Base-by-base conservation (phyloP, 257 asterid species). In the Solanum bulbocastanum region DNA sequence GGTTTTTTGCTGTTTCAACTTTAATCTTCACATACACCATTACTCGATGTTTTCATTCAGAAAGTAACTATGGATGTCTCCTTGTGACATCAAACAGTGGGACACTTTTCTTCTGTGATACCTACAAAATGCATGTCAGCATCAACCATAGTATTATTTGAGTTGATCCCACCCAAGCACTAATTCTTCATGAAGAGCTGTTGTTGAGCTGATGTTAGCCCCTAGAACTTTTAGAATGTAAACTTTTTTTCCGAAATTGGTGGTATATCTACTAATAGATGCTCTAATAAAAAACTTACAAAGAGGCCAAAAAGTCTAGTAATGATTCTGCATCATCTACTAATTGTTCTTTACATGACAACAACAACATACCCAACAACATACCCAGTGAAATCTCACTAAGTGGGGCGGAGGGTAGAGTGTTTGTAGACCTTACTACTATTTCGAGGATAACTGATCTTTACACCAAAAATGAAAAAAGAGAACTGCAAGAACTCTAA, bases 141-240 rank as follows among this genome's bases (percentile, higher is more conserved):
- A 68, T 68, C 75, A 68, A 68, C 75, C 49, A 74, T 68, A 68
- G 32, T 68, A 27, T 68, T 68, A 39, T 74, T 36, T 6, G 30
- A 40, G 83, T 37, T 25, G 49, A 12, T 37, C 83, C 39, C 46
- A 10, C 40, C 83, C 83, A 74, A 74, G 15, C 32, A 39, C 52
- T 33, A 72, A 72, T 32, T 89, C 96, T 96, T 84, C 98, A 68
- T 65, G 72, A 58, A 58, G n/a, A 58, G 25, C 35, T 65, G 72
- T 65, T 65, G 72, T 65, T 25, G 37, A 30, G 22, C 37, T 68
- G 75, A 68, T 68, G 75, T 68, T 30, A 6, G 39, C 75, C 75
- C 37, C 75, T 27, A 66, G 74, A 66, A 27, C 66, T 18, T 58
- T 7, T 58, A 58, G 65, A 20, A 56, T 56, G 65, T 56, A 56